Evolutionary conservation across 805 yeast genomes (phyloP), one percentile per base, ranked within the genome.

Genomic region (Cyberlindnera mrakii): DNA sequence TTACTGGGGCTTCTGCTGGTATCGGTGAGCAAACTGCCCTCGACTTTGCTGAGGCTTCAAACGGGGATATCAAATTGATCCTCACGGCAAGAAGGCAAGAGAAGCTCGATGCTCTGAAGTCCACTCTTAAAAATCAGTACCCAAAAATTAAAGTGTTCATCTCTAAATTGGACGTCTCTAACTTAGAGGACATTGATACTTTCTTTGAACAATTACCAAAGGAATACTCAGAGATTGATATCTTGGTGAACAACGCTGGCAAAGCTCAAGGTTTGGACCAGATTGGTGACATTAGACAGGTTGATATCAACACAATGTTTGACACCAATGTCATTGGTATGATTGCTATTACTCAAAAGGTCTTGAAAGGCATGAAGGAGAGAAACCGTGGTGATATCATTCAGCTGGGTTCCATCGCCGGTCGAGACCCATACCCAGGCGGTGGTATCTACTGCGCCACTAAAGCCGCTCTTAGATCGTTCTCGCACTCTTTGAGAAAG

Each of bases 1-100:
- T 91, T 57, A 87, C 98, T 16, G 98, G 98, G 48, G 98, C 97
- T 11, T 85, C 96, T 32, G 81, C 96, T 8, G 98, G 99, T 42
- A 91, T 91, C 56, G 99, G 98, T 16, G 80, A 78, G 53, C 91
- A 95, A 43, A 89, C 96, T 14, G 98, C 97, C 14, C 64, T 72
- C 39, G 96, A 90, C 60, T 80, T 87, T 52, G 93, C 96, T 29
- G 80, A 59, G 30, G 85, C 86, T n/a, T 72, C 91, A 20, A 70
- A 77, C 42, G 95, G 95, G 31, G 62, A 81, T 16, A 61, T 83
- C 57, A 81, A 82, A 57, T 73, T 87, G 54, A 70, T 88, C 47
- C 70, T 88, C 33, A 74, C 89, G 4, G 96, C 96, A 8, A 79
- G 96, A 65, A 78, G 96, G 65, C 52, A 70, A 33, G 86, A 80